Conservation (phyloP, 176 grass and related monocot species). For the Avena sativa region DNA sequence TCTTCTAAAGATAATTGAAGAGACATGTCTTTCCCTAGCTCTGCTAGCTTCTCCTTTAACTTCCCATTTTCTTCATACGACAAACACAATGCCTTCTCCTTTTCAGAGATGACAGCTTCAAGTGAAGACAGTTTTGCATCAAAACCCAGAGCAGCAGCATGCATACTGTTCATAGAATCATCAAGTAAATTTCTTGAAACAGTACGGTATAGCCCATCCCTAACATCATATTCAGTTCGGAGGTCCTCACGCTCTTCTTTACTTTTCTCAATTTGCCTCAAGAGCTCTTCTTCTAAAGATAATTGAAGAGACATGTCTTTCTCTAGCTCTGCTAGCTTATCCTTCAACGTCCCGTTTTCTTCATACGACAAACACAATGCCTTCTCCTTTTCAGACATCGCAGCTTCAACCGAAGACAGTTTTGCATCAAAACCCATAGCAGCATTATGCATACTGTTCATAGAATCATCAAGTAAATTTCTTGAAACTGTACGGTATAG, state of each 20-base stretch:
- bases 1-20: too few species aligned
- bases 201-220: slow-evolving; percentile 60
- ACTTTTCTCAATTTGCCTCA: slow-evolving; percentile 63
- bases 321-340: slow-evolving; percentile 53
- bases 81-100: slow-evolving; percentile 58
- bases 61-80: slow-evolving; percentile 65
- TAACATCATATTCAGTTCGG: slow-evolving; percentile 60
- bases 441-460: slow-evolving; percentile 55
- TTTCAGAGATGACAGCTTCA: slow-evolving; percentile 60
- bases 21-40: slow-evolving; percentile 31
- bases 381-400: slow-evolving; percentile 66
- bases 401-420: slow-evolving; percentile 54
- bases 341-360: slow-evolving; percentile 70
- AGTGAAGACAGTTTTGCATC: slow-evolving; percentile 55
- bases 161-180: slow-evolving; percentile 62
- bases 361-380: slow-evolving; percentile 53
- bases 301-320: not conserved
- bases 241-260: slow-evolving; percentile 63
- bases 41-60: slow-evolving; percentile 63
- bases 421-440: slow-evolving; percentile 50
- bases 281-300: too few species aligned
- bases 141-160: slow-evolving; percentile 50
- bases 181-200: slow-evolving; percentile 72
- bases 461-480: slow-evolving; percentile 66
- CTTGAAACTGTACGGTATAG: slow-evolving; percentile 64